These are phyloP conservation scores for Schwanniomyces pseudopolymorphus DNA, from an alignment of 805 yeast species.

Conservation along the genomic window DNA sequence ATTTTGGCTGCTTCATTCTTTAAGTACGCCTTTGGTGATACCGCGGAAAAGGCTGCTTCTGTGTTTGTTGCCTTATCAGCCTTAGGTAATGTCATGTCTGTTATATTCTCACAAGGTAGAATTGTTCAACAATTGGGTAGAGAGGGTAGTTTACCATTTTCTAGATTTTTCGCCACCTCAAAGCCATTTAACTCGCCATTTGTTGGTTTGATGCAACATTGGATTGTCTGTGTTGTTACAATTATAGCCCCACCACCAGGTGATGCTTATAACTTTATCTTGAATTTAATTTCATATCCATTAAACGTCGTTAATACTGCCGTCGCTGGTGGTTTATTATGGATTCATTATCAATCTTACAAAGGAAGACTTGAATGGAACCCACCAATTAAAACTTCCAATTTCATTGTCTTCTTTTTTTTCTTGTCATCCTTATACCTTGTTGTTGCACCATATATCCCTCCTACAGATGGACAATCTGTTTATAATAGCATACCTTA, in stretches of 20 bases:
- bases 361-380: constrained; percentile 60
- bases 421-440: constrained; percentile 64
- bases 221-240: constrained; percentile 70
- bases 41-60: constrained; percentile 70
- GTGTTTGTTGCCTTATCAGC: constrained; percentile 82
- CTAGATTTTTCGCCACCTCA: constrained; percentile 66
- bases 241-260: constrained; percentile 79
- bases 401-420: constrained; percentile 65
- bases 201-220: constrained; percentile 73
- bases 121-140: constrained; percentile 78
- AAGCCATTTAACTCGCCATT: constrained; percentile 74
- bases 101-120: constrained; percentile 79
- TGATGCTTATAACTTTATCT: constrained; percentile 79
- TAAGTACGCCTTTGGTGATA: constrained; percentile 64
- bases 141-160: constrained; percentile 77
- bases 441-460: constrained; percentile 75
- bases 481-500: constrained; percentile 74
- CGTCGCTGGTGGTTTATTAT: constrained; percentile 63
- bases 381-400: constrained; percentile 68
- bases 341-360: constrained; percentile 50
- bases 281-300: constrained; percentile 80
- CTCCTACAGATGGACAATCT: constrained; percentile 64
- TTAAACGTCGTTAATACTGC: constrained; percentile 70
- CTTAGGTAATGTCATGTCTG: constrained; percentile 78
- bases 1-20: constrained; percentile 77